Evolutionary conservation across 1,284 basidiomycete species (phyloP).

Genomic region (Cryptococcus jaspeensis): DNA sequence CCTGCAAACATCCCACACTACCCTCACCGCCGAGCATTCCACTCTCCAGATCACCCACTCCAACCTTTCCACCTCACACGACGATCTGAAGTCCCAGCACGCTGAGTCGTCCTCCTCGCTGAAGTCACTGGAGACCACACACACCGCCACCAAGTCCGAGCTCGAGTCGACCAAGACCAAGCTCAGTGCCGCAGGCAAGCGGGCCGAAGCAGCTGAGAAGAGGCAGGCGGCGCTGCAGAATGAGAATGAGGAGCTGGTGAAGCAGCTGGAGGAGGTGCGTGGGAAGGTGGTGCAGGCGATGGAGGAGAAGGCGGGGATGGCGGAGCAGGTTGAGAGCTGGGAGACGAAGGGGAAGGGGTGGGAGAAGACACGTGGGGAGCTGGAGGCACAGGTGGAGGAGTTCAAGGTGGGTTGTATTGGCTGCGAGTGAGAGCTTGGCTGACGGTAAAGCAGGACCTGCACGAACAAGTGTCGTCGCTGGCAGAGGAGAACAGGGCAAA

Average conservation of each 20-base stretch:
- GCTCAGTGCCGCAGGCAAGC: conserved; percentile 29
- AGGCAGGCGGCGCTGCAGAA: conserved; percentile 41
- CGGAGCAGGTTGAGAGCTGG: conserved; percentile 30
- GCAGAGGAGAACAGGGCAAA: conserved; percentile 18
- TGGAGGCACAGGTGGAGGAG: conserved; percentile 27
- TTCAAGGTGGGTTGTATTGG: conserved; percentile 18
- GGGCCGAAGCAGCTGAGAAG: conserved; percentile 43
- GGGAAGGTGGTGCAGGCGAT: conserved; percentile 44
- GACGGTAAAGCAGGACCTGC: conserved; percentile 8
- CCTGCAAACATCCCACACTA: conserved; percentile 16
- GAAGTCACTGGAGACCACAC: conserved; percentile 17
- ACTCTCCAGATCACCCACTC: conserved; percentile 19
- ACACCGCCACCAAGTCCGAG: conserved; percentile 19
- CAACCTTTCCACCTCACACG: conserved; percentile 20
- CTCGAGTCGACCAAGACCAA: conserved; percentile 25
- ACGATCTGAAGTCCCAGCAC: conserved; percentile 14
- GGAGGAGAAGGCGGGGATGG: conserved; percentile 48
- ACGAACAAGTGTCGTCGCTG: conserved; percentile 17
- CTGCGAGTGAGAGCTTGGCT: neutral
- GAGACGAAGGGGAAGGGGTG: conserved; percentile 30
- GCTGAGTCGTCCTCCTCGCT: conserved; percentile 4
- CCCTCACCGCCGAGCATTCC: conserved; percentile 7
- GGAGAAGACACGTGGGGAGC: conserved; percentile 28
- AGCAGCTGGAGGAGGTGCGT: conserved; percentile 49
- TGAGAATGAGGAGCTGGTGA: conserved; percentile 49